Conservation (phyloP, 495 filamentous ascomycete species). For the Halenospora varia region DNA sequence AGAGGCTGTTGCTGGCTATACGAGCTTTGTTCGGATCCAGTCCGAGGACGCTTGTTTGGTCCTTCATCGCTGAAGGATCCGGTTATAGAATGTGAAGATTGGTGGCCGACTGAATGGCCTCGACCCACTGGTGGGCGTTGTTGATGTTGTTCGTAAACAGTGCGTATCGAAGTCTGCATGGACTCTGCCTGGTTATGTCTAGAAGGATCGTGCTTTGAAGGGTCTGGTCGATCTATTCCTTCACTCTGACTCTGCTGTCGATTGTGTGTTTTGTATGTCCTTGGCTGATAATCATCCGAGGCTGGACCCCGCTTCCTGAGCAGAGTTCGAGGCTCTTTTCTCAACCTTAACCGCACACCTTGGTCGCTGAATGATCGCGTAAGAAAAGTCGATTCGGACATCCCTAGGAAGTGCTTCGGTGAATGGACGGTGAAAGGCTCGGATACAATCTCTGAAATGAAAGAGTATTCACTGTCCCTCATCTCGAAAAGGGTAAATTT, state of each 20-base stretch:
- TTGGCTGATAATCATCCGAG: slow-evolving; percentile 23
- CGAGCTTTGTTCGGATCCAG: slow-evolving; percentile 10
- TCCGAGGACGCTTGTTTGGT: slow-evolving; percentile 12
- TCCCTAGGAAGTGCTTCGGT: slow-evolving; percentile 78
- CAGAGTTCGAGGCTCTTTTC: slow-evolving; percentile 73
- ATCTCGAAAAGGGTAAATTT: slow-evolving; percentile 88
- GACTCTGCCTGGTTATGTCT: slow-evolving; percentile 1
- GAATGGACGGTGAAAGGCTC: slow-evolving; percentile 71
- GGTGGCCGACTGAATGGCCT: slow-evolving; percentile 7
- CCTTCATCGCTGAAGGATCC: slow-evolving; percentile 6
- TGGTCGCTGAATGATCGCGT: slow-evolving; percentile 94
- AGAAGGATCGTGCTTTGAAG: background rate
- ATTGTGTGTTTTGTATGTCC: slow-evolving; percentile 12
- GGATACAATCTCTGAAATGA: slow-evolving; percentile 68
- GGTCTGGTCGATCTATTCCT: background rate
- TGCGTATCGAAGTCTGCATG: background rate
- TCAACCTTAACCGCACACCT: slow-evolving; percentile 81
- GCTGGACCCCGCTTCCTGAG: slow-evolving; percentile 31
- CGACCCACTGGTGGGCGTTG: slow-evolving; percentile 5
- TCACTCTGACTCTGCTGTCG: slow-evolving; percentile 5
- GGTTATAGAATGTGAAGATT: slow-evolving; percentile 2
- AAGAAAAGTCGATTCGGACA: slow-evolving; percentile 86
- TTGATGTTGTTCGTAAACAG: background rate
- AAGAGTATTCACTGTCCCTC: slow-evolving; percentile 53
- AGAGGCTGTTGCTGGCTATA: slow-evolving; percentile 4